A percentile compares a stretch with the other conserved stretches of the same genome.
phyloP scores from a whole-genome alignment of 768 basidiomycete genomes.

The Solioccasus polychromus region DNA sequence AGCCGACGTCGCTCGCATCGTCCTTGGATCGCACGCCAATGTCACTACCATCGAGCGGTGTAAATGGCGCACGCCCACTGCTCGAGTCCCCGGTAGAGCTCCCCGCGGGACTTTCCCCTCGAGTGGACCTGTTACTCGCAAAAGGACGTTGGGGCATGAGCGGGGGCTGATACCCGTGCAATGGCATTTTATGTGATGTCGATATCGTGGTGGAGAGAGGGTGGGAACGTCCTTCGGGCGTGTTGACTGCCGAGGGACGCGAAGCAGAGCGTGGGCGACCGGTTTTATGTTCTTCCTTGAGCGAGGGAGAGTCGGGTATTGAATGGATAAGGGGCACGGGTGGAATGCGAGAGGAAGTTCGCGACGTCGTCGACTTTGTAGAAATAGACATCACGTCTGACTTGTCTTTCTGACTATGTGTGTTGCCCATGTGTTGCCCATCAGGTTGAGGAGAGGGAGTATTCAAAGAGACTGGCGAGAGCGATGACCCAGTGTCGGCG shows the following conservation, averaged over 20 bases:
- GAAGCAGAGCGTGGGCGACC: conserved; percentile 11
- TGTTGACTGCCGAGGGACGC: conserved; percentile 7
- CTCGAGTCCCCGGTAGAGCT: conserved; percentile 87
- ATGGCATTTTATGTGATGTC: conserved; percentile 19
- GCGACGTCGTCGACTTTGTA: conserved; percentile 21
- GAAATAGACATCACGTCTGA: conserved; percentile 26
- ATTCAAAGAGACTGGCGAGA: conserved; percentile 11
- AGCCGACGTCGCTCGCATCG: conserved; percentile 20
- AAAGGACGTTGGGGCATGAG: conserved; percentile 54
- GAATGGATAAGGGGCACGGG: conserved; percentile 30
- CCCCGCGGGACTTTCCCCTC: conserved; percentile 64
- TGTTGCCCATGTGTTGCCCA: conserved; percentile 4
- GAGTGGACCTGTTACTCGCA: conserved; percentile 34
- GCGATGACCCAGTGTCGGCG: conserved; percentile 10
- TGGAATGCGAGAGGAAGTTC: conserved; percentile 25
- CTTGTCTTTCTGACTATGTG: conserved; percentile 20
- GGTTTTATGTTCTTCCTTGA: conserved; percentile 20
- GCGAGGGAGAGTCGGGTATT: conserved; percentile 32
- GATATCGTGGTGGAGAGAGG: conserved; percentile 8
- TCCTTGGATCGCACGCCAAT: conserved; percentile 27
- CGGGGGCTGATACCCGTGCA: conserved; percentile 24
- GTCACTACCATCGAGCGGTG: conserved; percentile 79
- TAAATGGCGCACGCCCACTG: conserved; percentile 69
- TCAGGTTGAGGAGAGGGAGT: conserved; percentile 14
- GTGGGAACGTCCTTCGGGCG: conserved; percentile 13